These are phyloP conservation scores for Exophiala spinifera DNA, from an alignment of 2,329 filamentous ascomycete species.

Conservation along the genomic window DNA sequence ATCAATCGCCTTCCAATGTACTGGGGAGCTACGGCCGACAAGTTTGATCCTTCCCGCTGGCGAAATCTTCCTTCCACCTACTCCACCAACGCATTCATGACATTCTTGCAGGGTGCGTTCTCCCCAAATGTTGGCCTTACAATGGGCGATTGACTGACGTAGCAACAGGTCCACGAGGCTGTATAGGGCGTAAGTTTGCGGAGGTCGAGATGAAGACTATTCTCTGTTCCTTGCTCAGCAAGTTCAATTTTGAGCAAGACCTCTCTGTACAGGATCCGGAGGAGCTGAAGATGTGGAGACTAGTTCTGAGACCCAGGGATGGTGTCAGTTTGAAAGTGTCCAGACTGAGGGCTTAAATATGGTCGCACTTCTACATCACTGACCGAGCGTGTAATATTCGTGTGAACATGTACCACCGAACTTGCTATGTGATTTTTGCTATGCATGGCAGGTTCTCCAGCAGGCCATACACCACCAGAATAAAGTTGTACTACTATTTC, in stretches of 20 bases:
- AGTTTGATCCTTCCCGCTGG: conserved; percentile 46
- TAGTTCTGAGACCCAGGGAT: conserved; percentile 46
- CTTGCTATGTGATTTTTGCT: too few species aligned
- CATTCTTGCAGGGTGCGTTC: conserved; percentile 29
- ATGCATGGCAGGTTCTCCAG: too few species aligned
- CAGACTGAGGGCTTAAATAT: not conserved
- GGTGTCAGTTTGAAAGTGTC: conserved; percentile 42
- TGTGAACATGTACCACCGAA: too few species aligned
- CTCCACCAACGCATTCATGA: conserved; percentile 38
- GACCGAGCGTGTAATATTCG: too few species aligned
- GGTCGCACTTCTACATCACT: too few species aligned
- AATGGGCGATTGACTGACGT: not conserved
- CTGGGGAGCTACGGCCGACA: conserved; percentile 42
- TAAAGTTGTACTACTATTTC: too few species aligned
- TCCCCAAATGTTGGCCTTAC: not conserved
- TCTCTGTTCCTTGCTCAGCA: conserved; percentile 35
- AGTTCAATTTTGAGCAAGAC: conserved; percentile 39
- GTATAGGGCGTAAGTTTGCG: conserved; percentile 37
- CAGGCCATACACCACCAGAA: too few species aligned
- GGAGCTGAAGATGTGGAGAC: conserved; percentile 49
- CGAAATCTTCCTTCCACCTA: conserved; percentile 38
- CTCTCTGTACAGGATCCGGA: conserved; percentile 41
- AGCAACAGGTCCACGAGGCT: conserved; percentile 33
- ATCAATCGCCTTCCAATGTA: conserved; percentile 42
- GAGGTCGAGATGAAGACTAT: conserved; percentile 38